Base-by-base conservation (phyloP, 805 yeast genomes). In the Metschnikowia henanensis region DNA sequence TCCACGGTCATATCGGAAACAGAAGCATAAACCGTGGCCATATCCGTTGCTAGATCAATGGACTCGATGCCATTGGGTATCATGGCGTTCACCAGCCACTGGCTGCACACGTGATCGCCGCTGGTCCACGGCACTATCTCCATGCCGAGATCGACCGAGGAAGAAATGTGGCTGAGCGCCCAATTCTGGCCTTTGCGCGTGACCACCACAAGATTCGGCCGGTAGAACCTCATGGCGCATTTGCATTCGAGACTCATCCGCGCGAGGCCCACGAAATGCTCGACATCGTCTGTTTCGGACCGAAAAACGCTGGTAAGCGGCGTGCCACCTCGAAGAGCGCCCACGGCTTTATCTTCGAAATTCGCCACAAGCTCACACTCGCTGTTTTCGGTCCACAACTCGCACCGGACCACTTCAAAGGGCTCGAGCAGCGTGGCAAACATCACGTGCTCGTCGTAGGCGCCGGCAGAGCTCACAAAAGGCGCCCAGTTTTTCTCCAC, bases 181-280 rank as follows among this genome's bases (percentile, higher is more conserved):
- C 46, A 42, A 21, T 26, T 28, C 1, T 3, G 18, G 40, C 57
- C 65, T 33, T 64, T 67, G 39, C 58, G 61, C 29, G 59, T 64
- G 18, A 72, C 37, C n/a, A 73, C 52, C 39, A 69, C 62, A 45
- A 75, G 50, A 42, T 69, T 66, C 6, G 80, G 79, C 39, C 80
- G 60, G 51, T 75, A 73, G 52, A 72, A 62, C n/a, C 60, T 58
- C n/a, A 50, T 53, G 9, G 75, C 74, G 57, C 79, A 75, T 0
- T 76, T 75, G 57, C 79, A 74, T 6, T 60, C 46, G 18, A 73
- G 46, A 47, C 70, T 75, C 3, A 75, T 67, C 48, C 76, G 62
- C 2, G 73, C 74, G 52, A 75, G 68, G 0, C 76, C 77, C 23
- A 74, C 57, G 71, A 76, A 76, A 37, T 74, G 58, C 47, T 73